Percentiles rank a stretch among this genome's conserved stretches.
Evolutionary conservation across 2,329 filamentous ascomycete genomes (phyloP).

Genomic region (Epichloe scottii): DNA sequence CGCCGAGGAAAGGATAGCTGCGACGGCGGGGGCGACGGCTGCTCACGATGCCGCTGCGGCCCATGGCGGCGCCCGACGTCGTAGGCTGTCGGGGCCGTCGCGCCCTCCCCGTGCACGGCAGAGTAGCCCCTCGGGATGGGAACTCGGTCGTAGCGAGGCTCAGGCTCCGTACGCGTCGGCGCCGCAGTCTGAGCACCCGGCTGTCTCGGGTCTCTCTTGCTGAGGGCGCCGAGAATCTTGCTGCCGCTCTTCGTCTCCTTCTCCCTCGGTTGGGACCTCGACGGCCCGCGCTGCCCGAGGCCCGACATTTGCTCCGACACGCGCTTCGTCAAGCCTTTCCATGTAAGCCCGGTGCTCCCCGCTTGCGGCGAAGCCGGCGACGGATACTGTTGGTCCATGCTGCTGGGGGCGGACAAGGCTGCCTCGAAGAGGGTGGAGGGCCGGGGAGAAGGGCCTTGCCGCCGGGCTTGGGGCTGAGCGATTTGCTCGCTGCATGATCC

Average conservation of each 20-base stretch:
- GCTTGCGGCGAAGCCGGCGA: not conserved
- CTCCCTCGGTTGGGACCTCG: constrained; percentile 11
- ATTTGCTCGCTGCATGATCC: not conserved
- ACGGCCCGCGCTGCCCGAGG: constrained; percentile 1
- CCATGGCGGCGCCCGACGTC: constrained; percentile 8
- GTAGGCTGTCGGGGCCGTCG: constrained; percentile 17
- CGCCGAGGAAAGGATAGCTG: not conserved
- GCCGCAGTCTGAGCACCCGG: not conserved
- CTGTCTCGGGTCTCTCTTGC: constrained; percentile 21
- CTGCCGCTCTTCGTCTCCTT: constrained; percentile 12
- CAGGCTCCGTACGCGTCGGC: constrained; percentile 6
- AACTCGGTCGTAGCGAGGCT: constrained; percentile 24
- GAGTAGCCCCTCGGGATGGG: constrained; percentile 25
- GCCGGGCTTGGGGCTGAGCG: not conserved
- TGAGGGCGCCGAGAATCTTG: constrained; percentile 21
- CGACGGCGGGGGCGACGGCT: constrained; percentile 2
- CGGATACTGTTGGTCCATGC: not conserved
- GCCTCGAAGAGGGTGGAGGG: not conserved
- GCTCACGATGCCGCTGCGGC: not conserved
- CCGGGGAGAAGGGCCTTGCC: not conserved
- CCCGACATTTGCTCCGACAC: constrained; percentile 19
- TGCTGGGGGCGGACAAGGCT: not conserved
- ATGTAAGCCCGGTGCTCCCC: constrained; percentile 15
- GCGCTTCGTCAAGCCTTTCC: constrained; percentile 22
- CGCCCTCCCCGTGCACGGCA: constrained; percentile 25